Conservation (phyloP, 2,329 filamentous ascomycete genomes). For the Tricladium varicosporioides region DNA sequence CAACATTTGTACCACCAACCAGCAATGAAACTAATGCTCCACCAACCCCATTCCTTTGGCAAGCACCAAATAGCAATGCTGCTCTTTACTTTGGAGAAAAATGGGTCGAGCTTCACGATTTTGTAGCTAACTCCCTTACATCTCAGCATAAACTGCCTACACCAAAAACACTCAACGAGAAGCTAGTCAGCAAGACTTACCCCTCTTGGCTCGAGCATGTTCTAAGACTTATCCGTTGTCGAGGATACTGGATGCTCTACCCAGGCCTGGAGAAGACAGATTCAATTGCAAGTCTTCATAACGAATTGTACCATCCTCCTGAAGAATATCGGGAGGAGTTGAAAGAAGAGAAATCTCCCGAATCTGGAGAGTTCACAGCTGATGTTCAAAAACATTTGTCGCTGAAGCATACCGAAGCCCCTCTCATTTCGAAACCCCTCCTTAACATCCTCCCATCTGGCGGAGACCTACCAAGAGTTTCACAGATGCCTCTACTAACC, state of each 20-base stretch:
- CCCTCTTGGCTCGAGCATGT: conserved; percentile 79
- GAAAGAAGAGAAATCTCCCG: conserved; percentile 13
- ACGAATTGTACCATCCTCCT: conserved; percentile 68
- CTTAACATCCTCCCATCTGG: conserved; percentile 47
- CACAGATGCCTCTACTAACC: conserved; percentile 56
- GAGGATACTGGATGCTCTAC: conserved; percentile 79
- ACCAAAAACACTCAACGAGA: conserved; percentile 46
- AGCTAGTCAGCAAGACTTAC: conserved; percentile 63
- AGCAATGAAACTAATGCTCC: conserved; percentile 1
- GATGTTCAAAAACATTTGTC: conserved; percentile 28
- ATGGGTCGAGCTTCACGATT: conserved; percentile 83
- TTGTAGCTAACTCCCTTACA: conserved; percentile 52
- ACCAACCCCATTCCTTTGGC: conserved; percentile 66
- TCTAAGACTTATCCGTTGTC: conserved; percentile 70
- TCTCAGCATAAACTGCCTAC: conserved; percentile 35
- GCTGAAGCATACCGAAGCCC: conserved; percentile 27
- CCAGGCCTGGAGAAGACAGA: conserved; percentile 53
- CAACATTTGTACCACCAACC: conserved; percentile 49
- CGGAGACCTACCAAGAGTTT: conserved; percentile 43
- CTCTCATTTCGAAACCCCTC: conserved; percentile 47
- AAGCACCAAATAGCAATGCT: conserved; percentile 79
- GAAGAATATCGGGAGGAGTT: conserved; percentile 57
- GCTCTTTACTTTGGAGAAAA: conserved; percentile 79
- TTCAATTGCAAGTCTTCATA: conserved; percentile 70
- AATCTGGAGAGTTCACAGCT: conserved; percentile 26